These are phyloP conservation scores for Hordeum vulgare DNA, from an alignment of 176 grass and related monocot genomes.

Conservation along the genomic window MorexV3_pseudomolecules_assembly NC_058524.1:160890368-160890867, in stretches of 20 bases:
- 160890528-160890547: constrained; percentile 3
- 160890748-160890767: neutral
- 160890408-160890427: neutral
- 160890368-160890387: too few relatives aligned
- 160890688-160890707: neutral
- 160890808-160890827: neutral
- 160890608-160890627: neutral
- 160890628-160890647: neutral
- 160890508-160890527: neutral
- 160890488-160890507: neutral
- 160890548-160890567: constrained; percentile 7
- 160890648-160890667: neutral
- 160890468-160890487: neutral
- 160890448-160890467: too few relatives aligned
- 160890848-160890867: neutral
- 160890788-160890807: neutral
- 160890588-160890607: neutral
- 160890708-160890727: neutral
- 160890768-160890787: neutral
- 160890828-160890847: neutral
- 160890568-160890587: neutral
- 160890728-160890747: neutral
- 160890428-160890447: neutral
- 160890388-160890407: neutral
- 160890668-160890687: too few relatives aligned